Conservation (phyloP, 2,329 filamentous ascomycete species). For the Penicillium sp. region DNA sequence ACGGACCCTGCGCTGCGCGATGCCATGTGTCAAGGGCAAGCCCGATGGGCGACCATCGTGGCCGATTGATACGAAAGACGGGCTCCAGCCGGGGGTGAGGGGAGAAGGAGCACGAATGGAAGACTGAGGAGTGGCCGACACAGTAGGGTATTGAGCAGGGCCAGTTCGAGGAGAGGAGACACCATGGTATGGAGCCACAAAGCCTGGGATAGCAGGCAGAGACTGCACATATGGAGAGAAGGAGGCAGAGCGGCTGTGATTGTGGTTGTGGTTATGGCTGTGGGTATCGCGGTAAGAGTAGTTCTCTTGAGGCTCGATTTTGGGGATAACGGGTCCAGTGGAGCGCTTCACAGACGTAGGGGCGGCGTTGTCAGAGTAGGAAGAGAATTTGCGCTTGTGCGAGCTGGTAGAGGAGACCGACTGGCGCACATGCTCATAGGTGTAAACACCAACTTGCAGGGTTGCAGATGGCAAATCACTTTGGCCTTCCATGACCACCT, state of each 20-base stretch:
- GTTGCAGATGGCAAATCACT: slow-evolving; percentile 52
- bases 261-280: background rate
- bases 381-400: slow-evolving; percentile 59
- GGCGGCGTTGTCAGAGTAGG: slow-evolving; percentile 48
- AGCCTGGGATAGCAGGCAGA: slow-evolving; percentile 45
- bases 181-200: slow-evolving; percentile 38
- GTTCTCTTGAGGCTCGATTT: slow-evolving; percentile 52
- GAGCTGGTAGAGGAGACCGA: slow-evolving; percentile 43
- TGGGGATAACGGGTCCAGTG: slow-evolving; percentile 48
- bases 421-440: slow-evolving; percentile 54
- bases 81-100: slow-evolving; percentile 48
- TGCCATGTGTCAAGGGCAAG: slow-evolving; percentile 30
- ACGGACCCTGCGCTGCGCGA: slow-evolving; percentile 41
- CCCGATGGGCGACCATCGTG: slow-evolving; percentile 37
- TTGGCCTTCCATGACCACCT: slow-evolving; percentile 60
- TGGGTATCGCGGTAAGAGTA: slow-evolving; percentile 56
- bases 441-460: slow-evolving; percentile 62
- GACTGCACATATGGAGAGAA: slow-evolving; percentile 54
- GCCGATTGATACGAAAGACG: slow-evolving; percentile 48
- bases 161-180: slow-evolving; percentile 43
- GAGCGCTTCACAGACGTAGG: slow-evolving; percentile 51
- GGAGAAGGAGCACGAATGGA: slow-evolving; percentile 51
- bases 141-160: slow-evolving; percentile 42
- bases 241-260: slow-evolving; percentile 23
- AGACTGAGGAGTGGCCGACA: slow-evolving; percentile 43